Percentiles rank a stretch among this genome's conserved stretches.
phyloP scores from a whole-genome alignment of 495 filamentous ascomycete genomes.

The Hyaloscypha finlandica region DNA sequence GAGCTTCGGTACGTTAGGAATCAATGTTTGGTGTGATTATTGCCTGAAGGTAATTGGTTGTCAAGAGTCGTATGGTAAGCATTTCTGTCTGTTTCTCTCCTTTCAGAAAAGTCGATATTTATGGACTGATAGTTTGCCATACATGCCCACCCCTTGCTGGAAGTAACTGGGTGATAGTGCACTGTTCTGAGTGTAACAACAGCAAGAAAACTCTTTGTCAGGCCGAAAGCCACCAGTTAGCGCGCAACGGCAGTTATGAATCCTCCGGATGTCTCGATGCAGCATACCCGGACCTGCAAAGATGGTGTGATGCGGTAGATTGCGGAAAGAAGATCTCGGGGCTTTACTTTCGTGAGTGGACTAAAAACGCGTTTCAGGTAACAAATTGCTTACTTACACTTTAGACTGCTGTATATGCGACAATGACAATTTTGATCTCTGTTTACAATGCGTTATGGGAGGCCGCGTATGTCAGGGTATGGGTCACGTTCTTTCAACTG shows the following conservation, averaged over 20 bases:
- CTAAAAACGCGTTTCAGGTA: background rate
- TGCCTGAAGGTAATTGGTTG: background rate
- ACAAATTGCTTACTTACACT: background rate
- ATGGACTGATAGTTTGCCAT: too few relatives aligned
- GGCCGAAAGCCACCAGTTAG: background rate
- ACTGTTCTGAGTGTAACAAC: too few relatives aligned
- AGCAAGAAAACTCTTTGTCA: too few relatives aligned
- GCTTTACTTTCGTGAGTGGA: background rate
- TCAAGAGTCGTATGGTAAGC: background rate
- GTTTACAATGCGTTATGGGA: background rate
- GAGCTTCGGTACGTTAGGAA: background rate
- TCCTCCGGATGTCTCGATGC: background rate
- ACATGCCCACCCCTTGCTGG: too few relatives aligned
- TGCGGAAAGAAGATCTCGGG: background rate
- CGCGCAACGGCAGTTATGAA: background rate
- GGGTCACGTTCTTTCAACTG: background rate
- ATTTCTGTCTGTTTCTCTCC: background rate
- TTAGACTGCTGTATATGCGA: background rate
- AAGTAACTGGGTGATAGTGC: too few relatives aligned
- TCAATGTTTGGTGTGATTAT: background rate
- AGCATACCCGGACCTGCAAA: background rate
- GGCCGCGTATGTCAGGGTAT: background rate
- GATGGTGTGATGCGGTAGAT: background rate
- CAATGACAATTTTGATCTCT: background rate
- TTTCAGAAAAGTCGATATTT: too few relatives aligned